phyloP scores from a whole-genome alignment of 805 yeast genomes.

The Yarrowia divulgata region DNA sequence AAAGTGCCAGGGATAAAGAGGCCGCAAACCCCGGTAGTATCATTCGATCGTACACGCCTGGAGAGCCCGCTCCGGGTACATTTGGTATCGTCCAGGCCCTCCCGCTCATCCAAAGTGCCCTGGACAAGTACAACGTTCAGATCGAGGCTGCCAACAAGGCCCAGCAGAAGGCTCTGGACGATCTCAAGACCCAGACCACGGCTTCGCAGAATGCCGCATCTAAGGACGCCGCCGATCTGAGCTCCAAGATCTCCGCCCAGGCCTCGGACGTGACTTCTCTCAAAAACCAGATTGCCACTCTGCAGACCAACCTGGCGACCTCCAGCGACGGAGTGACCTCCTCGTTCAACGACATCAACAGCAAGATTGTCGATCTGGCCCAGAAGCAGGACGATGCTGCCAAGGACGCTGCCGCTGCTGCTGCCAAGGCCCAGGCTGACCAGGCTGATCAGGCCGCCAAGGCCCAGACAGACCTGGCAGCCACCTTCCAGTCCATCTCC shows the following conservation, averaged over 20 bases:
- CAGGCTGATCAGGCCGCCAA: too few relatives aligned
- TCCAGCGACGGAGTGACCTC: not conserved
- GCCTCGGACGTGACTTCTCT: not conserved
- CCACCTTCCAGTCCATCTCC: not conserved
- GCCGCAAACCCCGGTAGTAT: not conserved
- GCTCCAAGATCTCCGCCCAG: not conserved
- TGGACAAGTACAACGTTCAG: not conserved
- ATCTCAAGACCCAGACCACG: not conserved
- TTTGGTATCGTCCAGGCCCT: too few relatives aligned
- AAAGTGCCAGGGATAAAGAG: not conserved
- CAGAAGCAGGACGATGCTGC: not conserved
- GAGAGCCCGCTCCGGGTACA: too few relatives aligned
- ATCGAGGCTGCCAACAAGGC: not conserved
- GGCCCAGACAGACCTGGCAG: too few relatives aligned
- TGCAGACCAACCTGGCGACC: not conserved
- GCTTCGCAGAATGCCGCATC: not conserved
- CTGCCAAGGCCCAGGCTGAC: not conserved
- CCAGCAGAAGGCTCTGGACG: not conserved
- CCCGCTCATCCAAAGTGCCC: too few relatives aligned
- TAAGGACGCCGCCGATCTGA: not conserved
- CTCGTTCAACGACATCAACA: slow-evolving; percentile 1
- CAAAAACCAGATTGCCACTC: not conserved
- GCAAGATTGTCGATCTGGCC: not conserved
- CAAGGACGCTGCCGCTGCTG: not conserved
- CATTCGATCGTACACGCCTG: not conserved